A percentile compares a stretch with the other conserved stretches of the same genome.
phyloP scores from a whole-genome alignment of 352 stramenopile genomes.

The Phytopythium boreale region DNA sequence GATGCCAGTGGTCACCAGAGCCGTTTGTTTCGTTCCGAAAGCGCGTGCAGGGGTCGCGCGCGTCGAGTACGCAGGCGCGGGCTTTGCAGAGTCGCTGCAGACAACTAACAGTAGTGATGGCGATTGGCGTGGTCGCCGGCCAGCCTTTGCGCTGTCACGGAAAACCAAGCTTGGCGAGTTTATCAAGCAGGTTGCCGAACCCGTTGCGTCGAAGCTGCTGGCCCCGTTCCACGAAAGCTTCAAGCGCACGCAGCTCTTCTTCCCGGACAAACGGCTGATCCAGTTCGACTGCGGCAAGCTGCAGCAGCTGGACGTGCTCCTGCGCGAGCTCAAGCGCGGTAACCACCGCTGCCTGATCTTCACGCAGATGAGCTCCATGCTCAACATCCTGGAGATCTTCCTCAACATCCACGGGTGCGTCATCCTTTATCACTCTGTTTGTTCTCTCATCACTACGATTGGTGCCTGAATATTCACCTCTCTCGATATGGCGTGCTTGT shows the following conservation, averaged over 20 bases:
- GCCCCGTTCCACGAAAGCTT: constrained; percentile 53
- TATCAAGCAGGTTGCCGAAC: constrained; percentile 15
- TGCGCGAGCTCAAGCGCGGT: constrained; percentile 94
- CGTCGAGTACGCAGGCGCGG: constrained; percentile 36
- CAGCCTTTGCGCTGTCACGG: constrained; percentile 39
- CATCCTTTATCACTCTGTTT: not conserved
- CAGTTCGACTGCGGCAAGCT: constrained; percentile 97
- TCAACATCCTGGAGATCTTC: constrained; percentile 99
- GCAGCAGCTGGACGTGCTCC: constrained; percentile 86
- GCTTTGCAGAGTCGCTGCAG: constrained; percentile 22
- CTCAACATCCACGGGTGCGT: constrained; percentile 94
- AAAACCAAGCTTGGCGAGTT: constrained; percentile 20
- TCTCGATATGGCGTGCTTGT: not conserved
- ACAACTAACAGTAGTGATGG: not conserved
- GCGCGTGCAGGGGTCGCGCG: constrained; percentile 39
- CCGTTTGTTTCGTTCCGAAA: constrained; percentile 74
- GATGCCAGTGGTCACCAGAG: constrained; percentile 47
- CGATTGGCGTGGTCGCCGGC: not conserved
- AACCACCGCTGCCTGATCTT: constrained; percentile 95
- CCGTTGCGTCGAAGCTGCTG: constrained; percentile 36
- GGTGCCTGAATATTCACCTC: not conserved
- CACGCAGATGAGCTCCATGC: constrained; percentile 99
- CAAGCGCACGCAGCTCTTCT: constrained; percentile 90
- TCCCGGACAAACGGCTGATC: constrained; percentile 97
- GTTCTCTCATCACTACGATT: not conserved